These are phyloP conservation scores for Colletotrichum sp. DNA, from an alignment of 2,329 filamentous ascomycete genomes.

Conservation along the genomic window DNA sequence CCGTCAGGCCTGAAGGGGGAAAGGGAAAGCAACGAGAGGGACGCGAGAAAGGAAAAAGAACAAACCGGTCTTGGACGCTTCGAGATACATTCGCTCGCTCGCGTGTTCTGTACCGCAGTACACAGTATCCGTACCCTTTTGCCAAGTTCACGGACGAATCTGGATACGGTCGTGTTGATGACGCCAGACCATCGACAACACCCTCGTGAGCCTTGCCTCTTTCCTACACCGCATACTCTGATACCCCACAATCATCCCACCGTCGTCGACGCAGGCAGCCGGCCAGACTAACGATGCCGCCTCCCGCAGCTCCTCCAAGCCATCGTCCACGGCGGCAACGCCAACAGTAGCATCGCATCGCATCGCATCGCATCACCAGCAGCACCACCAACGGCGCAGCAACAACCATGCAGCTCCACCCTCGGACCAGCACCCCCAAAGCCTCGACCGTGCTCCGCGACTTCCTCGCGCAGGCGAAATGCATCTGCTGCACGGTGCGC, in stretches of 20 bases:
- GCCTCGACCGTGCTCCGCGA: slow-evolving; percentile 14
- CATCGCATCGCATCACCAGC: not conserved
- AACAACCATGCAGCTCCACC: slow-evolving; percentile 17
- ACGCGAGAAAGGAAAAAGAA: not conserved
- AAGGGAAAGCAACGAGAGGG: not conserved
- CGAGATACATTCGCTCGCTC: not conserved
- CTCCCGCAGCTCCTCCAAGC: not conserved
- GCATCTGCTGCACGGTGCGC: slow-evolving; percentile 21
- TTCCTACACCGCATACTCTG: not conserved
- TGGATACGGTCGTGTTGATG: not conserved
- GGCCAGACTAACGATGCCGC: not conserved
- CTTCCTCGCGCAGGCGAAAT: slow-evolving; percentile 14
- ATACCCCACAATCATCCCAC: not conserved
- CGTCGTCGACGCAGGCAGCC: not conserved
- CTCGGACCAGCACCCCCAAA: slow-evolving; percentile 18
- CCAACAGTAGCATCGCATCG: not conserved
- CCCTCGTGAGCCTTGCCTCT: slow-evolving; percentile 2
- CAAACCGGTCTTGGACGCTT: not conserved
- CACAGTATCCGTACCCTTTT: not conserved
- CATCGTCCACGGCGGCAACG: not conserved
- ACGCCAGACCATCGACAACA: not conserved
- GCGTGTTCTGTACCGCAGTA: not conserved
- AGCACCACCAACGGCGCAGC: not conserved
- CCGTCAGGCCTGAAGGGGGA: not conserved
- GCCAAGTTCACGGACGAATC: not conserved